phyloP scores from a whole-genome alignment of 225 moss, liverwort and hornwort species.

The Pseudisothecium myosuroides region DNA sequence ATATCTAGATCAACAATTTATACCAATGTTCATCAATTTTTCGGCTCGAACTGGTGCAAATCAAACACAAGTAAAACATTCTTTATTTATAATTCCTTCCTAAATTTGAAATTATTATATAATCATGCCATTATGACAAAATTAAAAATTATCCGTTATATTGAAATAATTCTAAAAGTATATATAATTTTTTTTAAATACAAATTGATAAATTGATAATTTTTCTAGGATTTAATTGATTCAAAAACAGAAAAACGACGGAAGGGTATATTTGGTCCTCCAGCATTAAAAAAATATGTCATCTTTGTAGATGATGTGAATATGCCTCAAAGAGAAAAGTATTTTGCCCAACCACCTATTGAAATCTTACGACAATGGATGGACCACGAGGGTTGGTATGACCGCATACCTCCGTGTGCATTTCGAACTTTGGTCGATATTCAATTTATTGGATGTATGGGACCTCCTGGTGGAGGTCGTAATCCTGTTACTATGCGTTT shows the following conservation, averaged over 20 bases:
- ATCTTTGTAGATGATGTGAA: constrained; percentile 93
- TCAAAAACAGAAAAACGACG: constrained; percentile 59
- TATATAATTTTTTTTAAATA: no score
- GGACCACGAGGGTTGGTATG: constrained; percentile 93
- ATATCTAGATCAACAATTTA: constrained; percentile 52
- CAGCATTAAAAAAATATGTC: constrained; percentile 71
- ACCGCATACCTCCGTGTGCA: constrained; percentile 75
- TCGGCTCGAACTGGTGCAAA: constrained; percentile 76
- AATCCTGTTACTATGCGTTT: constrained; percentile 87
- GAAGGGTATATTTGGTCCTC: constrained; percentile 76
- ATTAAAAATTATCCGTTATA: no score
- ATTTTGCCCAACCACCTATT: constrained; percentile 92
- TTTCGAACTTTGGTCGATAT: constrained; percentile 82
- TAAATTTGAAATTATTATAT: background rate
- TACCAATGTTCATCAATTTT: constrained; percentile 86
- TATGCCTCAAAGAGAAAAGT: constrained; percentile 92
- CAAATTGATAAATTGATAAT: background rate
- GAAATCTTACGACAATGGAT: constrained; percentile 95
- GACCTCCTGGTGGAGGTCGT: constrained; percentile 76
- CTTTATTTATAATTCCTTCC: no score
- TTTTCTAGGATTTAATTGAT: constrained; percentile 60
- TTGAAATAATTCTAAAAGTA: background rate
- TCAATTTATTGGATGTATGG: constrained; percentile 90
- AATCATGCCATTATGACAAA: background rate
- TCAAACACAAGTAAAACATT: constrained; percentile 40